Conservation (phyloP, 2,329 filamentous ascomycete genomes). For the Apiospora koreana region DNA sequence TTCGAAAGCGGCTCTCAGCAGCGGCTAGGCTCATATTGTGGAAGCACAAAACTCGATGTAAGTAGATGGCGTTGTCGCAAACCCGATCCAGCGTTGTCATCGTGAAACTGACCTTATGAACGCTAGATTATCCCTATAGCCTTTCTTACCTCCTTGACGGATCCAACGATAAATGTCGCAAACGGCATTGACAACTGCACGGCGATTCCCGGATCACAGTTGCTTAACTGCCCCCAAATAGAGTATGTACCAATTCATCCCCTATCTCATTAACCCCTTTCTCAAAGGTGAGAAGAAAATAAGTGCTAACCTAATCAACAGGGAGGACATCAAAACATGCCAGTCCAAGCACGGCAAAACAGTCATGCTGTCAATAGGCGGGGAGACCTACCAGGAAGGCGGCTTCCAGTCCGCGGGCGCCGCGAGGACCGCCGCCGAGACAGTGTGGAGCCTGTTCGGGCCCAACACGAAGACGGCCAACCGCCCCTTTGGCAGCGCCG, state of each 20-base stretch:
- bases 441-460: constrained; percentile 72
- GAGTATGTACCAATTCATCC: constrained; percentile 47
- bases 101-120: neutral
- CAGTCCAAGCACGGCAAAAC: constrained; percentile 65
- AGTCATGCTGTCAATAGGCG: constrained; percentile 71
- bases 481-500: constrained; percentile 66
- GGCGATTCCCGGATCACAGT: constrained; percentile 54
- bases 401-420: constrained; percentile 56
- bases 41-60: constrained; percentile 49
- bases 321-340: constrained; percentile 57
- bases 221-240: constrained; percentile 65
- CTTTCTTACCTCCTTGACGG: constrained; percentile 60
- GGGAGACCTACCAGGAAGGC: constrained; percentile 68
- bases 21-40: constrained; percentile 59
- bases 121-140: constrained; percentile 58
- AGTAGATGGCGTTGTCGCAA: neutral
- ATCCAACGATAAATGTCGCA: constrained; percentile 62
- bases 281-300: neutral
- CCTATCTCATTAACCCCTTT: neutral
- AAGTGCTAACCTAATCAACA: constrained; percentile 18
- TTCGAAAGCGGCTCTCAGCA: constrained; percentile 57
- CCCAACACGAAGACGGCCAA: constrained; percentile 49
- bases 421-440: constrained; percentile 58
- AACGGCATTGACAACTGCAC: constrained; percentile 63
- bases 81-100: neutral